These are phyloP conservation scores for Nakazawaea ambrosiae DNA, from an alignment of 805 yeast genomes.

Conservation along the genomic window DNA sequence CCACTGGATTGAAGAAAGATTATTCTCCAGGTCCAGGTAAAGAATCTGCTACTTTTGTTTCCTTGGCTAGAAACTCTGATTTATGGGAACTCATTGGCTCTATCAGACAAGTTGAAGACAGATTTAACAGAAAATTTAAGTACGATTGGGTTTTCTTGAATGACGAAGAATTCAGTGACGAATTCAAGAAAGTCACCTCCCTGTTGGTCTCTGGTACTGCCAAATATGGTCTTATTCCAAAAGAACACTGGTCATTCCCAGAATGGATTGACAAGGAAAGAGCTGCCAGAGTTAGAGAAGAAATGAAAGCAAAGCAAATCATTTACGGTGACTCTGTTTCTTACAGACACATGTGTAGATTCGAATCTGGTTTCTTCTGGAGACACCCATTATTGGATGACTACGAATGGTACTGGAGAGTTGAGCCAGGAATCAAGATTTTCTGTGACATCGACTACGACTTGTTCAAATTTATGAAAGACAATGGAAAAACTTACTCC, in stretches of 20 bases:
- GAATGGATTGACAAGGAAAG: constrained; percentile 68
- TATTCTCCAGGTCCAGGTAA: constrained; percentile 13
- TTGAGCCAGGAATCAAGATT: constrained; percentile 78
- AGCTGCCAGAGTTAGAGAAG: constrained; percentile 50
- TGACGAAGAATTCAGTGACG: constrained; percentile 78
- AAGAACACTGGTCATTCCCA: constrained; percentile 85
- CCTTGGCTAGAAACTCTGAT: constrained; percentile 75
- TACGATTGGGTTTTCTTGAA: constrained; percentile 96
- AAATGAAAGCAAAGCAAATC: constrained; percentile 42
- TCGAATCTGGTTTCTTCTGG: constrained; percentile 84
- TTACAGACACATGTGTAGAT: constrained; percentile 89
- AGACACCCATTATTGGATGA: constrained; percentile 66
- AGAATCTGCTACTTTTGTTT: constrained; percentile 73
- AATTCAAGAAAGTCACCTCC: constrained; percentile 63
- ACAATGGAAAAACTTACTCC: constrained; percentile 65
- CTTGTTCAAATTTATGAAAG: constrained; percentile 75
- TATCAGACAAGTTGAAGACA: constrained; percentile 76
- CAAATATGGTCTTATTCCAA: constrained; percentile 74
- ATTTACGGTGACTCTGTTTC: constrained; percentile 63
- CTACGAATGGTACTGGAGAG: constrained; percentile 93
- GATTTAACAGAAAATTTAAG: constrained; percentile 73
- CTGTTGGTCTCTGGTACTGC: constrained; percentile 71
- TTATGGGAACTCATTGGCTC: constrained; percentile 54
- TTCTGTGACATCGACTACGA: constrained; percentile 81
- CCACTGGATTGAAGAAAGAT: constrained; percentile 9